A percentile compares a stretch with the other conserved stretches of the same genome.
Evolutionary conservation across 2,329 filamentous ascomycete genomes (phyloP).

Genomic region (Endocalyx cinctus): DNA sequence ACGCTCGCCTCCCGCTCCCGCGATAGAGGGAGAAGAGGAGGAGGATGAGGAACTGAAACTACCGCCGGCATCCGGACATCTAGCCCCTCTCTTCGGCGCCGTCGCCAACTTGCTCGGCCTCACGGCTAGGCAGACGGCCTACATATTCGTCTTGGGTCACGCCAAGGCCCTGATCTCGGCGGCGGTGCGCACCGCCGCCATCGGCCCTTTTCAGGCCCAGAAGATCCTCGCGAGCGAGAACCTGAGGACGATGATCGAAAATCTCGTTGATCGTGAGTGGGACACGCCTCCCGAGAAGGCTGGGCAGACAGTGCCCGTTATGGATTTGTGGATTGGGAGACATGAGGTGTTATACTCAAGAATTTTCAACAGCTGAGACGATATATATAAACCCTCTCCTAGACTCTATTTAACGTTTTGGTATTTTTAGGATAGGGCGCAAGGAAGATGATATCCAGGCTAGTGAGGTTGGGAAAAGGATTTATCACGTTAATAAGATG

Average conservation of each 20-base stretch:
- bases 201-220: constrained; percentile 79
- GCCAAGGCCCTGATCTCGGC: constrained; percentile 73
- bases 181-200: constrained; percentile 69
- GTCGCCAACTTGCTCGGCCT: constrained; percentile 60
- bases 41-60: constrained; percentile 28
- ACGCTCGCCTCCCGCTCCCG: constrained; percentile 11
- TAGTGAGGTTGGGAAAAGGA: too few species aligned
- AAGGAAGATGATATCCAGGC: too few species aligned
- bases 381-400: too few species aligned
- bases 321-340: constrained; percentile 79
- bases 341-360: constrained; percentile 81
- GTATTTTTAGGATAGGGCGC: too few species aligned
- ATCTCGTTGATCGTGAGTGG: constrained; percentile 58
- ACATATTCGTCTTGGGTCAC: constrained; percentile 72
- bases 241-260: constrained; percentile 54
- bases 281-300: constrained; percentile 57
- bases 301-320: constrained; percentile 68
- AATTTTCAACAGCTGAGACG: constrained; percentile 76
- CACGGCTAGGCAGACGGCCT: constrained; percentile 58
- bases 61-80: constrained; percentile 55
- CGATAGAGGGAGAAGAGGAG: constrained; percentile 1
- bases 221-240: constrained; percentile 59
- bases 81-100: constrained; percentile 67
- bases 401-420: too few species aligned
- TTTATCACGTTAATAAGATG: too few species aligned